phyloP scores from a whole-genome alignment of 2,329 filamentous ascomycete species.

The Talaromyces sp. region DNA sequence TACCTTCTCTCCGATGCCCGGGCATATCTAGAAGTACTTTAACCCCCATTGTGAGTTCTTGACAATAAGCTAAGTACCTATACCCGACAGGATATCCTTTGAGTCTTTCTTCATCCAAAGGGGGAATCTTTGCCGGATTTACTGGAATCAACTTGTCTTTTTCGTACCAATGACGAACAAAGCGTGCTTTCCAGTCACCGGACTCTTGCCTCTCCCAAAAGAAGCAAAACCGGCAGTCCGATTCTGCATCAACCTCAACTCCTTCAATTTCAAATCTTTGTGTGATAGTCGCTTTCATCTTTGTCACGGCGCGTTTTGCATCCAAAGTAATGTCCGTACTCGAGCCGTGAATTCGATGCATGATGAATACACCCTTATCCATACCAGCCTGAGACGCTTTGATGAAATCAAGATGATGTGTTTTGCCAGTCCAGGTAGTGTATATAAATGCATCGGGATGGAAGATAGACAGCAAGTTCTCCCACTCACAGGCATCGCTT shows the following conservation, averaged over 20 bases:
- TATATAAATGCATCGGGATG: conserved; percentile 49
- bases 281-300: conserved; percentile 52
- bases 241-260: conserved; percentile 45
- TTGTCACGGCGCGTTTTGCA: conserved; percentile 44
- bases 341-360: conserved; percentile 50
- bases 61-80: conserved; percentile 42
- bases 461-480: conserved; percentile 51
- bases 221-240: conserved; percentile 48
- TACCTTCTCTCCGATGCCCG: conserved; percentile 39
- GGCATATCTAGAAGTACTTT: conserved; percentile 46
- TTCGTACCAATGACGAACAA: conserved; percentile 51
- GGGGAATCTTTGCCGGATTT: conserved; percentile 42
- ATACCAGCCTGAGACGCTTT: conserved; percentile 50
- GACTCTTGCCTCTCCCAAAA: conserved; percentile 42
- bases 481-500: conserved; percentile 52
- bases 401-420: conserved; percentile 46
- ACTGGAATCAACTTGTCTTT: conserved; percentile 51
- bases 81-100: conserved; percentile 45
- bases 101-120: conserved; percentile 41
- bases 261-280: conserved; percentile 46
- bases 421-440: conserved; percentile 51
- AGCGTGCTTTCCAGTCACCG: conserved; percentile 43
- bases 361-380: conserved; percentile 53
- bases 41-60: conserved; percentile 47
- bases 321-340: conserved; percentile 43